Evolutionary conservation across 129 eudicot genomes (phyloP).

Genomic region (Tagetes patula): DNA sequence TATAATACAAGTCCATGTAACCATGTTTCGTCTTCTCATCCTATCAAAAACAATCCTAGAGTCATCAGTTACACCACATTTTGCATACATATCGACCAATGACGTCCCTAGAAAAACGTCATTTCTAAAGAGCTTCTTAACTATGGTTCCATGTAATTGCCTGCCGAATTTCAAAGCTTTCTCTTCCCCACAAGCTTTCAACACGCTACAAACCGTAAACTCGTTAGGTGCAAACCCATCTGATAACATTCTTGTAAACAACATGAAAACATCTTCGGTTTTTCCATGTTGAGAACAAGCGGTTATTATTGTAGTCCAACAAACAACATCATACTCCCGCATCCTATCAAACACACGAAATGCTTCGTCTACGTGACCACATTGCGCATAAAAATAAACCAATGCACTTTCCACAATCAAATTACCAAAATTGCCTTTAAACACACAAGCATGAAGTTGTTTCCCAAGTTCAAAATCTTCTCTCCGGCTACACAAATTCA

Average conservation of each 20-base stretch:
- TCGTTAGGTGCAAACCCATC: constrained; percentile 71
- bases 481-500: constrained; percentile 62
- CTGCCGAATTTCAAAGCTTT: constrained; percentile 61
- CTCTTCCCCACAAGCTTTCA: constrained; percentile 88
- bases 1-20: constrained; percentile 85
- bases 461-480: constrained; percentile 59
- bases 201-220: constrained; percentile 68
- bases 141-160: constrained; percentile 62
- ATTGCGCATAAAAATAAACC: constrained; percentile 64
- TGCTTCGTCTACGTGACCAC: constrained; percentile 56
- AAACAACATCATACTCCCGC: constrained; percentile 59
- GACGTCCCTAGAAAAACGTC: constrained; percentile 72
- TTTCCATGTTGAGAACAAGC: constrained; percentile 73
- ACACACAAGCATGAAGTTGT: constrained; percentile 60
- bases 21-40: constrained; percentile 74
- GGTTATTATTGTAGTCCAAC: constrained; percentile 85
- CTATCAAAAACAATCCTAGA: constrained; percentile 64
- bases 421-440: constrained; percentile 54
- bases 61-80: constrained; percentile 68
- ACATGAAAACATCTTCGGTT: constrained; percentile 49
- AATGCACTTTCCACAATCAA: constrained; percentile 58
- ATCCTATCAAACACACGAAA: constrained; percentile 56
- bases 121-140: constrained; percentile 49
- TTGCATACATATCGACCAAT: constrained; percentile 84
- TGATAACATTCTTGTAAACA: constrained; percentile 55